Conservation (phyloP, 768 basidiomycete species). For the Antrodiella citrinella region DNA sequence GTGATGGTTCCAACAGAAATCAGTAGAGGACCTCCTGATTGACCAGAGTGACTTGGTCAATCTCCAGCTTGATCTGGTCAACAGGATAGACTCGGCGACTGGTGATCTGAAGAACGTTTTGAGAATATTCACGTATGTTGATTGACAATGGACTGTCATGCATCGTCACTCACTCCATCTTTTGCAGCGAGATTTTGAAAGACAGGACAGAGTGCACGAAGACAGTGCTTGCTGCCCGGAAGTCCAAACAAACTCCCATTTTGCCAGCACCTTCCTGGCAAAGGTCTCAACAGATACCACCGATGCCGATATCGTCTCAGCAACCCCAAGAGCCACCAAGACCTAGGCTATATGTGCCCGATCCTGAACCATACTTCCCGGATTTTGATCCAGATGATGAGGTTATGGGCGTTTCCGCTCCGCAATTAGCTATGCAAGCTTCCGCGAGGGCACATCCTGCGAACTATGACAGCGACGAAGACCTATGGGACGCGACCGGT, state of each 20-base stretch:
- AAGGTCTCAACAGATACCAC: too few relatives aligned
- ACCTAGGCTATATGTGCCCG: too few relatives aligned
- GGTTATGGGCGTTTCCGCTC: too few relatives aligned
- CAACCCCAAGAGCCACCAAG: too few relatives aligned
- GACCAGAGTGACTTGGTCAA: neutral
- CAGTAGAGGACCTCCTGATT: neutral
- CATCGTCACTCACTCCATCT: neutral
- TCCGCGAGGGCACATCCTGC: too few relatives aligned
- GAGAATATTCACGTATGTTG: constrained; percentile 1
- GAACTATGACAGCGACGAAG: constrained; percentile 7
- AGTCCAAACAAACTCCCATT: neutral
- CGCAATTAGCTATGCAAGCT: too few relatives aligned
- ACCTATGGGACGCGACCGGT: constrained; percentile 3
- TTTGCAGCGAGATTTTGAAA: constrained; percentile 3
- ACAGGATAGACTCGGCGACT: neutral
- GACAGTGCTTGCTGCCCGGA: neutral
- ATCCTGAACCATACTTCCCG: too few relatives aligned
- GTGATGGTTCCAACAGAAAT: neutral
- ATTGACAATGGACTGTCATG: neutral
- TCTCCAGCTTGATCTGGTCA: neutral
- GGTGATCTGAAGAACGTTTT: neutral
- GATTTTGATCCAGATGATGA: too few relatives aligned
- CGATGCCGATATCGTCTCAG: too few relatives aligned
- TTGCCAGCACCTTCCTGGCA: neutral
- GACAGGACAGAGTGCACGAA: constrained; percentile 3